Percentiles rank a stretch among this genome's conserved stretches.
Evolutionary conservation across 208 protist species (phyloP).

Genomic region (Porcisia deanei): DNA sequence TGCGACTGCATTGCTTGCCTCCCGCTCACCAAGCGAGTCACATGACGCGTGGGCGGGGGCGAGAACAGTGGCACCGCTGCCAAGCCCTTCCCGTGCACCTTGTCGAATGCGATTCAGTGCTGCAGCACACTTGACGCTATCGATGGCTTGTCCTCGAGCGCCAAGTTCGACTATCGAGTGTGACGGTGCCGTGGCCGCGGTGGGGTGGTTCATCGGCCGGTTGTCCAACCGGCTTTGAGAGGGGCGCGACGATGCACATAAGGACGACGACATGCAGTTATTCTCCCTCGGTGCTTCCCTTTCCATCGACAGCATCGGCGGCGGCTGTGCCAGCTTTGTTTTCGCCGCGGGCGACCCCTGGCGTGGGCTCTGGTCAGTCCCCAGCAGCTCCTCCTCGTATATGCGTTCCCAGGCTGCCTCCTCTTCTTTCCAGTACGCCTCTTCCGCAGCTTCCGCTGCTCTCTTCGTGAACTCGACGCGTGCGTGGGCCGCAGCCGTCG

Average conservation of each 20-base stretch:
- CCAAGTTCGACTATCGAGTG: background rate
- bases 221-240: slow-evolving; percentile 4
- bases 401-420: slow-evolving; percentile 33
- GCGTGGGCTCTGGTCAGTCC: background rate
- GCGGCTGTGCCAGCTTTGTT: background rate
- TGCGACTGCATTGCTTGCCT: background rate
- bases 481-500: slow-evolving; percentile 18
- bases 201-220: background rate
- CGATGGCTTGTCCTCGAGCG: background rate
- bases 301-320: background rate
- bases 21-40: background rate
- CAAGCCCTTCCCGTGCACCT: background rate
- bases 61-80: background rate
- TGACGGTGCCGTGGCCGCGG: background rate
- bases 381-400: slow-evolving; percentile 10
- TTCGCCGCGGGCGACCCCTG: background rate
- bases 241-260: background rate
- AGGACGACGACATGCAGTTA: background rate
- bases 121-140: background rate
- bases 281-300: background rate
- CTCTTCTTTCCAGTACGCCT: slow-evolving; percentile 43
- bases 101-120: background rate
- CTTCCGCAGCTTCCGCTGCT: slow-evolving; percentile 33
- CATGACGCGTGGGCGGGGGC: background rate
- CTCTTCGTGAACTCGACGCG: slow-evolving; percentile 23